Percentiles rank a stretch among this genome's conserved stretches.
phyloP scores from a whole-genome alignment of 495 filamentous ascomycete species.

The Cudoniella acicularis region DNA sequence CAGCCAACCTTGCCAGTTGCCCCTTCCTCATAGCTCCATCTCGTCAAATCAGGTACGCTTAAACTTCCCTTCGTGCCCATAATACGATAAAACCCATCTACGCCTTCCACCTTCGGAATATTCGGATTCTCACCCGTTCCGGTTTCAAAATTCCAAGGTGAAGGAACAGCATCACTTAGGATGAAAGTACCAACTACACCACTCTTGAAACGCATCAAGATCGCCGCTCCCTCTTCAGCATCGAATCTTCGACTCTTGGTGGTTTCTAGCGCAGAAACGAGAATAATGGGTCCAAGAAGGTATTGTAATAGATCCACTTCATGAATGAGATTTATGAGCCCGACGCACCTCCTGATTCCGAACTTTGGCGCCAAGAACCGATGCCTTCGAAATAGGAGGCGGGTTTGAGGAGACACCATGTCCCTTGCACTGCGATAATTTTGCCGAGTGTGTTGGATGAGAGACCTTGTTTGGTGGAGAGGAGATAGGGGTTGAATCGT shows the following conservation, averaged over 20 bases:
- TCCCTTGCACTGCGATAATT: constrained; percentile 49
- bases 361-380: constrained; percentile 43
- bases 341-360: constrained; percentile 37
- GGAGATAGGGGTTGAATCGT: constrained; percentile 56
- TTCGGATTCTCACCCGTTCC: constrained; percentile 58
- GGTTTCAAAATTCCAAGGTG: constrained; percentile 51
- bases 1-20: constrained; percentile 27
- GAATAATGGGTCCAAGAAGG: constrained; percentile 50
- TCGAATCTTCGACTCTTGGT: constrained; percentile 40
- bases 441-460: constrained; percentile 36
- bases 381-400: constrained; percentile 45
- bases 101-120: constrained; percentile 35
- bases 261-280: constrained; percentile 47
- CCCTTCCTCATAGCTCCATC: constrained; percentile 44
- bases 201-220: constrained; percentile 52
- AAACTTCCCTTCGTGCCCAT: constrained; percentile 51
- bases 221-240: constrained; percentile 54
- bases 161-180: constrained; percentile 46
- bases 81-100: constrained; percentile 51
- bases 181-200: constrained; percentile 58
- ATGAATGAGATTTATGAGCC: constrained; percentile 59
- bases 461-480: constrained; percentile 44
- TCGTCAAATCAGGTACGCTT: constrained; percentile 52
- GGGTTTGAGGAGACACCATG: constrained; percentile 53
- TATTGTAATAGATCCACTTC: constrained; percentile 58